Base-by-base conservation (phyloP, 164 flowering plant genomes). In the Aristolochia contorta region DNA sequence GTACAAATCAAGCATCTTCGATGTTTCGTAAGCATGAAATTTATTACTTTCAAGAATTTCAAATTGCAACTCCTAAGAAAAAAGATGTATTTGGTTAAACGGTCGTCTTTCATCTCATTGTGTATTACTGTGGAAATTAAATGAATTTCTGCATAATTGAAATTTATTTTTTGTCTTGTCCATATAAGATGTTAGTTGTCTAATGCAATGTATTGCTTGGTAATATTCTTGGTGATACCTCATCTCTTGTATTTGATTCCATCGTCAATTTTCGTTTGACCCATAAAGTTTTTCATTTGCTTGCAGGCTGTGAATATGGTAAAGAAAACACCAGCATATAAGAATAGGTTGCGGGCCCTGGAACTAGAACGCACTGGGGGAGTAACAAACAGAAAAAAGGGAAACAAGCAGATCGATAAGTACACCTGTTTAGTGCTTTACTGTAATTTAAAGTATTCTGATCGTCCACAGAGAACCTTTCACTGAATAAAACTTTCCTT, bases 311-410 rank as follows among this genome's bases (percentile, higher is more conserved):
- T 93, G 57, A 90, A 67, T 65, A 88, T 81, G 94, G 97, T 93
- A 14, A 93, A 84, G 78, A 88, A 82, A 75, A 82, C 99, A 19
- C 99, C 99, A 57, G 99, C 96, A 60, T 93, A 84, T 73, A 93
- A 85, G 74, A 93, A 93, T 65, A 88, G 72, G 79, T 76, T 93
- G 22, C 76, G 80, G 62, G 96, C 97, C 24, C 68, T 93, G 74
- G 91, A 93, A 69, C 84, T 90, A 67, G 96, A 93, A 75, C 92
- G 95, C 52, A 77, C 67, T 62, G 96, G 99, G 16, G 94, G 91
- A 65, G 43, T 66, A 33, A 68, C 84, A 18, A 86, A 67, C 75
- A 93, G 79, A 75, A 93, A 85, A 72, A 93, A 88, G 79, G 68
- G 76, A 75, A 69, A 75, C 69, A 88, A 82, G 80, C 89, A 81